Evolutionary conservation across 2,329 filamentous ascomycete species (phyloP), one percentile per base, ranked within the genome.

Genomic region (Fusarium acutatum): DNA sequence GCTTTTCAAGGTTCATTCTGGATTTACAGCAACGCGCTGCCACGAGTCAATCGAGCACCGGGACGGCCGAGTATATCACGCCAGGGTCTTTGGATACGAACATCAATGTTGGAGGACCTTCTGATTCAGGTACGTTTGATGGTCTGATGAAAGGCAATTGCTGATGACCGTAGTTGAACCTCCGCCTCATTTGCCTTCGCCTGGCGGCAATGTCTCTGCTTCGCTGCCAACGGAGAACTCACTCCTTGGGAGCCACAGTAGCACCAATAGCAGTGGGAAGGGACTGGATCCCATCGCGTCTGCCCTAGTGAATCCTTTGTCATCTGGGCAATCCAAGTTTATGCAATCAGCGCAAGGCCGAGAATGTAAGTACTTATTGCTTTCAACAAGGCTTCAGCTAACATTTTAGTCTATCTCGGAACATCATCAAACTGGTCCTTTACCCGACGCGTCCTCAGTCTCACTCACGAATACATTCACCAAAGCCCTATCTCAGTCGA

Each of bases 381-480:
- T 3, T 17, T 4, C 7, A 6, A 3, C 0, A 3, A 1, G 17
- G 11, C 3, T 9, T 15, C 8, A 14, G 28, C 64, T 75, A 7
- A 77, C 49, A 15, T n/a, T 6, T 0, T 26, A 88, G 86, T 83
- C 61, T 89, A 88, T 64, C 81, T 89, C 14, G 87, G 87, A 4
- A 86, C 86, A 5, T 88, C 87, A 0, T 89, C 88, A 3, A 89
- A 88, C 52, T 89, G 88, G 88, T 86, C 87, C 0, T 89, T 89
- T 56, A 83, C 83, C 32, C 81, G 87, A 13, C 83, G 85, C 24
- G 82, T 88, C 4, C 79, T 89, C n/a, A 83, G 80, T 32, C 81
- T 88, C 58, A 83, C 84, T 0, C 84, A 88, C 53, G 83, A 87
- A 65, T 81, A 84, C 59, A 79, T 87, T 26, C 82, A 84, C 54